phyloP scores from a whole-genome alignment of 768 basidiomycete genomes.

The Termitomyces sp. region DNA sequence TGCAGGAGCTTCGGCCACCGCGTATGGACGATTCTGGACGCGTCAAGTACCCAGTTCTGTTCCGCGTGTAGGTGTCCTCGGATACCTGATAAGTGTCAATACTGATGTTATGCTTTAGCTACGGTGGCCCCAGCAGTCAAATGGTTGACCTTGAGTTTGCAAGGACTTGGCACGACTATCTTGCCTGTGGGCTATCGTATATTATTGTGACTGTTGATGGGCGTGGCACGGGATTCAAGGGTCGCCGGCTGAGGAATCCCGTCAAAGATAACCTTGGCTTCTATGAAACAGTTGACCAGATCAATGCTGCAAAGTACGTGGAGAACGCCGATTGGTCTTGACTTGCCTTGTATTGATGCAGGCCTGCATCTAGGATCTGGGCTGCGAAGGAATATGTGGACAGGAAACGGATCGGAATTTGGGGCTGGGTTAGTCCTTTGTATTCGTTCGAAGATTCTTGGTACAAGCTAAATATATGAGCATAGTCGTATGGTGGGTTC shows the following conservation, averaged over 20 bases:
- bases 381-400: constrained; percentile 87
- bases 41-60: constrained; percentile 92
- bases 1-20: constrained; percentile 86
- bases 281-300: constrained; percentile 86
- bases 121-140: constrained; percentile 90
- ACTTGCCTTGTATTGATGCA: not conserved
- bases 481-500: constrained; percentile 91
- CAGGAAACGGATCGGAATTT: constrained; percentile 82
- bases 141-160: constrained; percentile 58
- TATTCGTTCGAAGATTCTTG: constrained; percentile 1
- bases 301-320: constrained; percentile 77
- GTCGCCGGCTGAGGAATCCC: constrained; percentile 75
- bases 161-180: constrained; percentile 84
- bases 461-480: not conserved
- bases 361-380: constrained; percentile 52
- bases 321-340: constrained; percentile 5
- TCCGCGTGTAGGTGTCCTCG: constrained; percentile 59
- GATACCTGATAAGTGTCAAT: constrained; percentile 1
- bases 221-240: constrained; percentile 90
- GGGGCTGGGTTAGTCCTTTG: constrained; percentile 83
- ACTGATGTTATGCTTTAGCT: constrained; percentile 35
- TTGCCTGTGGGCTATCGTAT: constrained; percentile 77
- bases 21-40: constrained; percentile 93
- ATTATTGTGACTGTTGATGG: constrained; percentile 88
- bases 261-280: constrained; percentile 87